These are phyloP conservation scores for Bruguiera parviflora DNA, from an alignment of 345 rosid species.

Conservation along the genomic window DNA sequence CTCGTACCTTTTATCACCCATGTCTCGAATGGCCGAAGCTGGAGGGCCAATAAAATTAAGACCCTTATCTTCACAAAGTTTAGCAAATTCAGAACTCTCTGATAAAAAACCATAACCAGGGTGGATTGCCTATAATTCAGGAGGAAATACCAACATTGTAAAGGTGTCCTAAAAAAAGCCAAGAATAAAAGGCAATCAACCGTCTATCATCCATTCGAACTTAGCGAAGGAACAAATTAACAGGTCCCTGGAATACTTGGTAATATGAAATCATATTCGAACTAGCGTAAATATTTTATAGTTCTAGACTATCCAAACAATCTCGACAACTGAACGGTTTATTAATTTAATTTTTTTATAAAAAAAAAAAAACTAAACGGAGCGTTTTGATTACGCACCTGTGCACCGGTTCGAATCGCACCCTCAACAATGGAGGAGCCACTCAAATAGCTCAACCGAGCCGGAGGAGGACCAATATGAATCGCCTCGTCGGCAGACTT, in stretches of 20 bases:
- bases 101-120: conserved; percentile 94
- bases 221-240: background rate
- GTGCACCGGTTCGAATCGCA: conserved; percentile 77
- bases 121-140: conserved; percentile 67
- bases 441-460: conserved; percentile 75
- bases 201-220: background rate
- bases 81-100: conserved; percentile 79
- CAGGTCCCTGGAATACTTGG: background rate
- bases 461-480: conserved; percentile 72
- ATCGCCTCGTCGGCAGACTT: conserved; percentile 87
- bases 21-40: conserved; percentile 83
- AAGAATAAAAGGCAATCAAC: conserved; percentile 11
- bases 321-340: background rate
- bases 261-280: too few relatives aligned
- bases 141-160: conserved; percentile 23
- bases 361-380: background rate
- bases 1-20: conserved; percentile 93
- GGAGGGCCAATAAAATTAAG: conserved; percentile 88
- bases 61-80: conserved; percentile 75
- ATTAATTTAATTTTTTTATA: background rate
- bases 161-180: background rate
- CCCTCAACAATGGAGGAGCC: conserved; percentile 63
- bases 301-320: too few relatives aligned
- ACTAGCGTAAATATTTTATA: too few relatives aligned
- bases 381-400: conserved; percentile 36